Evolutionary conservation across 768 basidiomycete species (phyloP), one percentile per base, ranked within the genome.

Genomic region (Hysterangium stoloniferum): DNA sequence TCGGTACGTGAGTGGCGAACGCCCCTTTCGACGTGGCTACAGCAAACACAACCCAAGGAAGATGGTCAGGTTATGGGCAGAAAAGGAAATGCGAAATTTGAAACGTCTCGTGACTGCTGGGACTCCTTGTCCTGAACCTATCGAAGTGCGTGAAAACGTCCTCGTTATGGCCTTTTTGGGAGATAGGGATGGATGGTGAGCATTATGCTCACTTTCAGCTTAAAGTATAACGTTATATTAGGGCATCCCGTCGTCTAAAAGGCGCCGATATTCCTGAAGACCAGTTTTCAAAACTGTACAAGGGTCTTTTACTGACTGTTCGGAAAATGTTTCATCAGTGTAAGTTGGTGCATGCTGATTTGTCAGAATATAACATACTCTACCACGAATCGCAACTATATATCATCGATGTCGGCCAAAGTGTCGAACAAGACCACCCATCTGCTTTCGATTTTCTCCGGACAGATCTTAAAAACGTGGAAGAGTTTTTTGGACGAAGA

Each of bases 61-160:
- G 69, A 98, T 99, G 95, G 94, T 99, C 17, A 78, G 92, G 13
- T 67, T 98, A 3, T 99, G 96, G 96, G 96, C 96, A 2, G 96
- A 99, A 67, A 99, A 99, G 69, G 96, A 99, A 66, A 86, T 97
- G 85, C 81, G 96, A 20, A 99, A 99, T 63, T 69, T 99, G 54
- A 84, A 86, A 62, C 78, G 96, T 28, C 68, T 99, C 40, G 73
- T 78, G 7, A 68, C 81, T n/a, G 89, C 89, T 17, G 93, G 88
- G 0, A 79, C 98, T 45, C 74, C 76, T 40, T 89, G 87, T 54
- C 96, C 96, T 1, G 85, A 88, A 40, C 89, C 93, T 2, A 59
- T 94, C 15, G 96, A 98, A 63, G 92, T 96, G 7, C 78, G 93
- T 51, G 93, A 97, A 65, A 99, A 99, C 62, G 89, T 99, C 6